phyloP scores from a whole-genome alignment of 73 alveolate species.

The Chromera velia region DNA sequence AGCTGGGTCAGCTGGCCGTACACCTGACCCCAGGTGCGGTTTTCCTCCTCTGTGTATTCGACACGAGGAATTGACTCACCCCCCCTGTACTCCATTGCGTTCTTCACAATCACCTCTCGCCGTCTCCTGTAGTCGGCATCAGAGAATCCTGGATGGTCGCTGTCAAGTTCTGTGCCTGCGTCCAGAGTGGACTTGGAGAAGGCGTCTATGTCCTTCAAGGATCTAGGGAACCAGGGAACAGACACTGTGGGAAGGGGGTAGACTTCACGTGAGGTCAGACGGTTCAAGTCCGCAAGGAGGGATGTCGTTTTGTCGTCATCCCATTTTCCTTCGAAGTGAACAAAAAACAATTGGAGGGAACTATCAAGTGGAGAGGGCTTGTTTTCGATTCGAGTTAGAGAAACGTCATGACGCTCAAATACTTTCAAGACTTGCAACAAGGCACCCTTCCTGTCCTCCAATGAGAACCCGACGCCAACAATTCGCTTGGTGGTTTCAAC shows the following conservation, averaged over 20 bases:
- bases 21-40: constrained; percentile 49
- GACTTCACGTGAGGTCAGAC: not conserved
- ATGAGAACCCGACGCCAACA: not conserved
- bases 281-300: not conserved
- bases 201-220: constrained; percentile 42
- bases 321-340: not conserved
- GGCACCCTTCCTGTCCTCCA: not conserved
- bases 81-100: constrained; percentile 28
- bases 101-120: constrained; percentile 47
- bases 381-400: not conserved
- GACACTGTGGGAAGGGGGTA: too few species aligned
- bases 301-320: not conserved
- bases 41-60: constrained; percentile 49
- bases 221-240: constrained; percentile 70
- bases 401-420: not conserved
- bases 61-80: constrained; percentile 52
- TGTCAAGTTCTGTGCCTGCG: constrained; percentile 53
- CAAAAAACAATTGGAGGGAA: not conserved
- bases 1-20: constrained; percentile 26
- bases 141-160: constrained; percentile 63
- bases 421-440: not conserved
- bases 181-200: constrained; percentile 45
- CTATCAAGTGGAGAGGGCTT: not conserved
- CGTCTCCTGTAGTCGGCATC: constrained; percentile 54
- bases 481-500: not conserved